These are phyloP conservation scores for Keithomyces neogunnii DNA, from an alignment of 2,329 filamentous ascomycete genomes.

Conservation along the genomic window DNA sequence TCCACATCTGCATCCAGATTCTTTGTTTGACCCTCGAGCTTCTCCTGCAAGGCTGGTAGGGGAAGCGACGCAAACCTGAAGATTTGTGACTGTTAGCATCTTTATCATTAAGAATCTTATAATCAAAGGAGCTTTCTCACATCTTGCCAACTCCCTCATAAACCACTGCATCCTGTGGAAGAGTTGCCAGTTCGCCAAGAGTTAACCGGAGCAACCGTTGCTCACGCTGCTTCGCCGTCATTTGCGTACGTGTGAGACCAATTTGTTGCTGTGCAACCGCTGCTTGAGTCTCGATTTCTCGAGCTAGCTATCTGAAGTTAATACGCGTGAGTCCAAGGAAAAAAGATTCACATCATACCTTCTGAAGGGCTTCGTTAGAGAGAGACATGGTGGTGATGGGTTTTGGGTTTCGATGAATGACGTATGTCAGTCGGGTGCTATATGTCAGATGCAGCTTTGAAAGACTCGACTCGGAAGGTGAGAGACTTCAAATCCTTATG, in stretches of 20 bases:
- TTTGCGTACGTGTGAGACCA: slow-evolving; percentile 73
- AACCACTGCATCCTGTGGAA: slow-evolving; percentile 68
- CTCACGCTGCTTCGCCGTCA: slow-evolving; percentile 78
- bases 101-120: neutral
- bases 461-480: no score
- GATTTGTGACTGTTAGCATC: neutral
- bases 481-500: neutral
- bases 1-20: slow-evolving; percentile 70
- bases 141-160: slow-evolving; percentile 98
- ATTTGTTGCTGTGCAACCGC: slow-evolving; percentile 88
- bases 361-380: slow-evolving; percentile 86
- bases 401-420: neutral
- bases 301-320: slow-evolving; percentile 57
- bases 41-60: slow-evolving; percentile 62
- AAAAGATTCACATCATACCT: slow-evolving; percentile 44
- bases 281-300: slow-evolving; percentile 90
- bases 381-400: slow-evolving; percentile 62
- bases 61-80: slow-evolving; percentile 80
- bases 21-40: slow-evolving; percentile 66
- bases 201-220: slow-evolving; percentile 84
- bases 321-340: no score
- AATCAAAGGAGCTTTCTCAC: slow-evolving; percentile 41
- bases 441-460: no score
- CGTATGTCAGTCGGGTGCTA: neutral
- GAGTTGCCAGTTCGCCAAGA: slow-evolving; percentile 66